A percentile compares a stretch with the other conserved stretches of the same genome.
These are phyloP conservation scores for Alnus glutinosa DNA, from an alignment of 306 rosid genomes.

Conservation along the genomic window DNA sequence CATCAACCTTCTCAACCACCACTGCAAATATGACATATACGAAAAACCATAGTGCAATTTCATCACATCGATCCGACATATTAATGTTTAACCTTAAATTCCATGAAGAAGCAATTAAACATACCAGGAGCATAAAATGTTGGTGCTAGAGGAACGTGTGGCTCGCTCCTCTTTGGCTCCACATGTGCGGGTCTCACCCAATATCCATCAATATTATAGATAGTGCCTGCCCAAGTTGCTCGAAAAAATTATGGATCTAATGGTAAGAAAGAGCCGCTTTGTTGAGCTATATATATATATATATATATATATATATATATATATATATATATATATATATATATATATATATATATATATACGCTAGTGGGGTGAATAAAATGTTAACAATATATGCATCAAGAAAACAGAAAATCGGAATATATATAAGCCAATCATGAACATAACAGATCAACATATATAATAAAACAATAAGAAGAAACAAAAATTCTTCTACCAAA, in stretches of 20 bases:
- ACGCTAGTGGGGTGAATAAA: neutral
- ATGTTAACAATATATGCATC: neutral
- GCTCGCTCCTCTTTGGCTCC: neutral
- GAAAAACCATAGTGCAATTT: neutral
- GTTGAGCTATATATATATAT: neutral
- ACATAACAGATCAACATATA: neutral
- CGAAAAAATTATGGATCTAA: neutral
- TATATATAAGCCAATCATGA: neutral
- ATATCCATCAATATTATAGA: neutral
- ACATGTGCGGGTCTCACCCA: neutral
- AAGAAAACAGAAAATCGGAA: neutral
- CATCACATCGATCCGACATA: neutral
- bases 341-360: neutral
- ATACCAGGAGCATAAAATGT: constrained; percentile 13
- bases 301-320: neutral
- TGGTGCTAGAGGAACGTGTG: neutral
- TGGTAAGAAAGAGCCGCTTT: neutral
- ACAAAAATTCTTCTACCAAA: no score
- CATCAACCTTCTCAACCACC: neutral
- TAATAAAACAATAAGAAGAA: neutral
- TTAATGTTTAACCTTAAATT: neutral
- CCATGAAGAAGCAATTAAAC: neutral
- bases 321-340: neutral
- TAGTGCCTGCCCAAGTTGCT: neutral
- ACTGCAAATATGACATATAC: neutral